Percentiles rank a stretch among this genome's conserved stretches.
Evolutionary conservation across 495 filamentous ascomycete species (phyloP).

Genomic region (Neurospora africana): DNA sequence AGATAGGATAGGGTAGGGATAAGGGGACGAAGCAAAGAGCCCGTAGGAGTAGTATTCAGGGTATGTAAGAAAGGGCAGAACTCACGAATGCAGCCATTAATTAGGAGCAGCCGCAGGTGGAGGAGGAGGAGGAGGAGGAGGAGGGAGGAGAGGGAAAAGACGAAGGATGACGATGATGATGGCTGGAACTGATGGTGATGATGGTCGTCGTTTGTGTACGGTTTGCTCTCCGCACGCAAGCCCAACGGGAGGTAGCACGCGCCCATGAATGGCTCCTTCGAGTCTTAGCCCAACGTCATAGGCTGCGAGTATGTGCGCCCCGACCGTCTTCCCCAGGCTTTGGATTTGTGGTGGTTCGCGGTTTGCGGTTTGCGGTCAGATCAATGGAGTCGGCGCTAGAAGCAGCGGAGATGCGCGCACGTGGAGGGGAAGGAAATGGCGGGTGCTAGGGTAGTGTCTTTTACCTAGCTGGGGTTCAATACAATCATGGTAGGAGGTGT

Average conservation of each 20-base stretch:
- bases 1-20: not conserved
- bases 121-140: not conserved
- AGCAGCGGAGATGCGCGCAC: not conserved
- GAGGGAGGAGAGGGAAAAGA: not conserved
- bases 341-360: not conserved
- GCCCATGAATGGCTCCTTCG: not conserved
- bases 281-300: not conserved
- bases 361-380: not conserved
- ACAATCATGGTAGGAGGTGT: not conserved
- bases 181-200: not conserved
- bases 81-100: conserved; percentile 43
- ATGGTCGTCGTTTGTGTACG: not conserved
- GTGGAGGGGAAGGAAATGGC: not conserved
- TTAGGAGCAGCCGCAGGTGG: not conserved
- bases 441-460: not conserved
- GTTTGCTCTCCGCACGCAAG: not conserved
- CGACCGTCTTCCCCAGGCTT: not conserved
- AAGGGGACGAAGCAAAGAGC: not conserved
- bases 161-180: not conserved
- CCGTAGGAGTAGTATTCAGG: conserved; percentile 21
- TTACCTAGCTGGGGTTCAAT: not conserved
- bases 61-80: conserved; percentile 7
- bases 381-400: not conserved
- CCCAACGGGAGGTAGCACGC: not conserved
- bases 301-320: not conserved